Evolutionary conservation across 257 asterid species (phyloP).

Genomic region (Ligustrum vulgare): DNA sequence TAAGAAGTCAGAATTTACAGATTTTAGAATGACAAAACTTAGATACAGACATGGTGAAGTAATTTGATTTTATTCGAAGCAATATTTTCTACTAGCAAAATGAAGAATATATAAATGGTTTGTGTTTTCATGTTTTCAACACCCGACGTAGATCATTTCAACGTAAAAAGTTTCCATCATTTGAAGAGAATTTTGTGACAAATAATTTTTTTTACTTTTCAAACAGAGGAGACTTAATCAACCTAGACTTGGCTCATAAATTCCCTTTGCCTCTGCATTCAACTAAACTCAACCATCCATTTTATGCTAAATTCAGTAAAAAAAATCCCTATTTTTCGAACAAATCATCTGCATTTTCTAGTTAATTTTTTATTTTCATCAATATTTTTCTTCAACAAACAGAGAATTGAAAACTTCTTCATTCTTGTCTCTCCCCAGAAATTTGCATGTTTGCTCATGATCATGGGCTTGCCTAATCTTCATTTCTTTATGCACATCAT

Average conservation of each 20-base stretch:
- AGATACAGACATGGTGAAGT: neutral
- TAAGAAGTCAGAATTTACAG: neutral
- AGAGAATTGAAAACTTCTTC: slow-evolving; percentile 19
- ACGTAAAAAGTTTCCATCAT: slow-evolving; percentile 18
- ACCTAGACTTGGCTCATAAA: slow-evolving; percentile 13
- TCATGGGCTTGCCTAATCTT: slow-evolving; percentile 27
- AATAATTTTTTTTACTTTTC: slow-evolving; percentile 11
- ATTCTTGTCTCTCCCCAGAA: slow-evolving; percentile 26
- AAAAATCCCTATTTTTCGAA: neutral
- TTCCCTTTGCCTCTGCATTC: slow-evolving; percentile 11
- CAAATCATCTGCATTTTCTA: neutral
- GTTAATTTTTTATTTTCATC: neutral
- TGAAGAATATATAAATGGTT: no score
- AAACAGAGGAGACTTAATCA: neutral
- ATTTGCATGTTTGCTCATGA: slow-evolving; percentile 17
- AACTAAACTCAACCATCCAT: slow-evolving; percentile 26
- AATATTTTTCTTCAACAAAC: slow-evolving; percentile 11
- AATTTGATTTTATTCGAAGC: no score
- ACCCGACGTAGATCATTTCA: neutral
- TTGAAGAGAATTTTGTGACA: slow-evolving; percentile 35
- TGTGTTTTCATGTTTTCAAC: neutral
- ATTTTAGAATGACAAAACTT: neutral
- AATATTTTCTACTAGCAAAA: no score
- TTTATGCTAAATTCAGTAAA: slow-evolving; percentile 15
- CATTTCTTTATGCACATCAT: slow-evolving; percentile 21